Base-by-base conservation (phyloP, 306 rosid species). In the Prunus mongolica region DNA sequence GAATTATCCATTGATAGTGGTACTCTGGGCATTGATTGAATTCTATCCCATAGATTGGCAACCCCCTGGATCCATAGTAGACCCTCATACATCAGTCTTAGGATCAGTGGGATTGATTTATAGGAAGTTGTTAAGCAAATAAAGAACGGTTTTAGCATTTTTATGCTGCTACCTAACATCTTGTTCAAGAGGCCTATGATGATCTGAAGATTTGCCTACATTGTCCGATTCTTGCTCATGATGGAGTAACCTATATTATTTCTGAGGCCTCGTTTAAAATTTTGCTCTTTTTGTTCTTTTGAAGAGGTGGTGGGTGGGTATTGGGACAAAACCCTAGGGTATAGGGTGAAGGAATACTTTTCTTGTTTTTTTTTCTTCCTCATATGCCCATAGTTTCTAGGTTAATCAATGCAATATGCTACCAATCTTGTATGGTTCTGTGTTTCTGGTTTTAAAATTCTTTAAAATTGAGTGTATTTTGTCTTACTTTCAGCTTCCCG, bases 211-310 rank as follows among this genome's bases (percentile, higher is more conserved):
- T 49, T 78, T 83, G 75, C 74, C 76, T 78, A 81, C 78, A 67
- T 81, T 78, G 75, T 86, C 82, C 10, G 78, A 78, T 69, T 70
- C 14, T 67, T 32, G 45, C n/a, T 67, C 16, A 64, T 76, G 80
- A 76, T 20, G 60, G 65, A 79, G 52, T 54, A 49, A 47, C 15
- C 49, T 58, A 13, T 16, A 80, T 83, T 2, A 51, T 19, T 65
- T 55, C 68, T 64, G 76, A 78, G 87, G 76, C 85, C 76, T 84
- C 38, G 41, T 20, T 6, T 22, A 57, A 65, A 51, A 71, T 6
- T 52, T 54, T 63, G 34, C 58, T 65, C 55, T 9, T 41, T 60
- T 60, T 38, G 44, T 38, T 38, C 44, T 38, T 60, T 25, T 12
- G 0, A 25, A 12, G 65, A 10, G 65, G 34, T 12, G 32, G 38